Evolutionary conservation across 345 rosid genomes (phyloP), one percentile per base, ranked within the genome.

Genomic region (Eucalyptus sp.): DNA sequence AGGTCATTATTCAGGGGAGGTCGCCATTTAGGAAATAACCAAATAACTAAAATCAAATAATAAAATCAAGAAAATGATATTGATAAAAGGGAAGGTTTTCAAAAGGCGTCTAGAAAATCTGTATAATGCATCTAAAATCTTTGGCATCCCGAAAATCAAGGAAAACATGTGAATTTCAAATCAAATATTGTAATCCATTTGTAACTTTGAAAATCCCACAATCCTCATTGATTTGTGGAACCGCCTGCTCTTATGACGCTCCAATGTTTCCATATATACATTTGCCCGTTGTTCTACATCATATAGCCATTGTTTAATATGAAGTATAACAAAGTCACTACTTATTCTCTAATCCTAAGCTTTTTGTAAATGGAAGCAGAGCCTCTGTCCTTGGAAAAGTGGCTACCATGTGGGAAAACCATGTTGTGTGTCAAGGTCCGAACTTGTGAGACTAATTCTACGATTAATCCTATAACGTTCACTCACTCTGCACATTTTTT

Each of bases 101-200:
- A 51, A 7, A 51, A 51, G 22, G 22, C 22, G 0, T 7, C 4
- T 17, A 51, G 22, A 51, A 51, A 0, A 51, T 51, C 0, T 51
- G 0, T 0, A 7, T 0, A 16, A 51, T 0, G 0, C 0, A 0
- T 17, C 4, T 51, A 0, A 51, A 51, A 7, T 17, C 22, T 51
- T 51, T 51, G 0, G 6, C 9, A 2, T 52, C 56, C 56, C 0
- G 0, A 52, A 51, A 51, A 3, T 51, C 9, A 52, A 52, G 22
- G 4, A 52, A 52, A 17, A 52, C 9, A 17, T 0, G 1, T 17
- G 4, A 52, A 52, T 52, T 52, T 52, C 0, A 17, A 52, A 52
- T 52, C 4, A 52, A 52, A 17, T 1, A 17, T 52, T 52, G 0
- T 17, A 52, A 52, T 0, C 2, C 4, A 52, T 52, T 17, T 51